Percentiles rank a stretch among this genome's conserved stretches.
Evolutionary conservation across 768 basidiomycete genomes (phyloP).

Genomic region (Tulasnella sp.): DNA sequence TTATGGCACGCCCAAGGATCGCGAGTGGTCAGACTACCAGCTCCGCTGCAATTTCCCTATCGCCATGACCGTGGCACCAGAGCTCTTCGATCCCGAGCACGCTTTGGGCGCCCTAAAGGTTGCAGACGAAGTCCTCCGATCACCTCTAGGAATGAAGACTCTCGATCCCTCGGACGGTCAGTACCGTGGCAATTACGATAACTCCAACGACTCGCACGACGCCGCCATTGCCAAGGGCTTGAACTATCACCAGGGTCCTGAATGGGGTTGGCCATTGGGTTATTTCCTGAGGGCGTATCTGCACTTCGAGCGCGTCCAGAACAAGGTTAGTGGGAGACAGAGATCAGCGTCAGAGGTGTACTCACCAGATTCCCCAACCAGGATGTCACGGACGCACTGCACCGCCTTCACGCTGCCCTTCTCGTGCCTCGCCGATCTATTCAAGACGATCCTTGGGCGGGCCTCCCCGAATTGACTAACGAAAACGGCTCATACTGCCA

Average conservation of each 20-base stretch:
- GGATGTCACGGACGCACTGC: constrained; percentile 67
- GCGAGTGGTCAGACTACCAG: constrained; percentile 98
- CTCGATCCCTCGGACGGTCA: constrained; percentile 82
- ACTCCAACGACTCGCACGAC: constrained; percentile 87
- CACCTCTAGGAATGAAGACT: constrained; percentile 94
- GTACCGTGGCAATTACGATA: constrained; percentile 90
- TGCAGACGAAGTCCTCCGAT: constrained; percentile 76
- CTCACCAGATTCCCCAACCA: constrained; percentile 35
- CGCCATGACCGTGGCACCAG: constrained; percentile 95
- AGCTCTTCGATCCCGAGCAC: constrained; percentile 77
- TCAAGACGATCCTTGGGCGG: constrained; percentile 80
- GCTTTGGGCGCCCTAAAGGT: constrained; percentile 74
- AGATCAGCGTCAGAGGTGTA: background rate
- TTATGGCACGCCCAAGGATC: constrained; percentile 76
- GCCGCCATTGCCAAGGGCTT: constrained; percentile 81
- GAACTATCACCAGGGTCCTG: constrained; percentile 93
- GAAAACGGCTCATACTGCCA: constrained; percentile 73
- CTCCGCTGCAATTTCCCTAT: constrained; percentile 90
- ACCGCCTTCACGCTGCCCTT: constrained; percentile 72
- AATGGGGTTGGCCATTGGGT: constrained; percentile 94
- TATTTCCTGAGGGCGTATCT: constrained; percentile 94
- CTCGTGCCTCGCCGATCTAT: constrained; percentile 70
- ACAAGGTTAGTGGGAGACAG: constrained; percentile 42
- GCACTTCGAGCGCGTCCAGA: constrained; percentile 75
- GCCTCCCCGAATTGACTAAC: constrained; percentile 90